A percentile compares a stretch with the other conserved stretches of the same genome.
phyloP scores from a whole-genome alignment of 2,329 filamentous ascomycete species.

The Falciphora oryzae region DNA sequence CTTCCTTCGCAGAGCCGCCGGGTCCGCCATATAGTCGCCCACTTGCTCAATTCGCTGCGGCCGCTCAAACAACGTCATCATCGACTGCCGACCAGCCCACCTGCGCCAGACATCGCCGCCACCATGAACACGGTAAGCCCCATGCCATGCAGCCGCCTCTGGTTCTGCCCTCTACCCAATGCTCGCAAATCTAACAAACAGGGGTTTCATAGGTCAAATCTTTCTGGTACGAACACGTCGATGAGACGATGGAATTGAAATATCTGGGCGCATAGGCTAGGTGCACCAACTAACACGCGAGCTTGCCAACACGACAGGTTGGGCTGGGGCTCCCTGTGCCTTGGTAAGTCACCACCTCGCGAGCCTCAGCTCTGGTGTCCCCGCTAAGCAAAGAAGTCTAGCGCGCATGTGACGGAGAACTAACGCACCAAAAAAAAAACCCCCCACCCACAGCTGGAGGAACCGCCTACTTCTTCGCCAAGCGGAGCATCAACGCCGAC shows the following conservation, averaged over 20 bases:
- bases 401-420: not conserved
- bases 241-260: not conserved
- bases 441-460: conserved; percentile 61
- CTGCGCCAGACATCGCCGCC: not conserved
- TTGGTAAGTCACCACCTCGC: conserved; percentile 50
- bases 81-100: not conserved
- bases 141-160: not conserved
- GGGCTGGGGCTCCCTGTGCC: conserved; percentile 85
- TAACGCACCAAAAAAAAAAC: conserved; percentile 11
- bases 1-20: too few species aligned
- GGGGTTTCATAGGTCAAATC: conserved; percentile 45
- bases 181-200: conserved; percentile 21
- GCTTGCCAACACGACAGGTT: conserved; percentile 50
- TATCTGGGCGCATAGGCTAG: not conserved
- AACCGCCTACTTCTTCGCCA: conserved; percentile 93
- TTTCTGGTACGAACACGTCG: conserved; percentile 50
- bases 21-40: not conserved
- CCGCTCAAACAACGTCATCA: not conserved
- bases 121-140: conserved; percentile 15
- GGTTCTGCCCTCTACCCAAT: conserved; percentile 21
- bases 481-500: conserved; percentile 88
- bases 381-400: not conserved
- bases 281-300: conserved; percentile 8
- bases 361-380: not conserved
- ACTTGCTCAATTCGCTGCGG: not conserved